Evolutionary conservation across 768 basidiomycete species (phyloP).

Genomic region (Pleurotus cornucopiae): DNA sequence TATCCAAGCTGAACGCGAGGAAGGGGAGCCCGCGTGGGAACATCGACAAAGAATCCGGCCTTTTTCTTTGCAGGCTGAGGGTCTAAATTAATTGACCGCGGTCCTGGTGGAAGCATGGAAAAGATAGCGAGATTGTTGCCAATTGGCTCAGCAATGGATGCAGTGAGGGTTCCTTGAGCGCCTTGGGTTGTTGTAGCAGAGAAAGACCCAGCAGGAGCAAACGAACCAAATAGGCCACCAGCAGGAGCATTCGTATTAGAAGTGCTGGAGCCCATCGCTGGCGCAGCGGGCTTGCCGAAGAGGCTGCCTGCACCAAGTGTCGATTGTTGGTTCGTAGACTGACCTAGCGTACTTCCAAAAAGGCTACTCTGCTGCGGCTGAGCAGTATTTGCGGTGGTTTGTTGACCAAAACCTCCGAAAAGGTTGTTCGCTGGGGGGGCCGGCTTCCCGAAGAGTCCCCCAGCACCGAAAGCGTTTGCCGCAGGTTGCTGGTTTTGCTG

Average conservation of each 20-base stretch:
- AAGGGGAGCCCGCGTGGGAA: constrained; percentile 67
- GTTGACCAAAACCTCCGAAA: constrained; percentile 44
- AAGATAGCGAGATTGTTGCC: constrained; percentile 69
- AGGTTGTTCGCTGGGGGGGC: constrained; percentile 23
- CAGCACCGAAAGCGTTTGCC: constrained; percentile 1
- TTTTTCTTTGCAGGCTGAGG: constrained; percentile 68
- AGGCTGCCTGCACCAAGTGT: constrained; percentile 42
- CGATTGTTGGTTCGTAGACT: constrained; percentile 35
- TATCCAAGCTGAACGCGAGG: constrained; percentile 65
- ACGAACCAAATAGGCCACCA: constrained; percentile 37
- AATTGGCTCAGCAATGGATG: constrained; percentile 87
- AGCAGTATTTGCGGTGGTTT: constrained; percentile 23
- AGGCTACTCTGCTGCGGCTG: constrained; percentile 29
- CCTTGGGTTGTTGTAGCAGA: constrained; percentile 40
- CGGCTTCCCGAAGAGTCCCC: constrained; percentile 32
- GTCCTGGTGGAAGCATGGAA: constrained; percentile 69
- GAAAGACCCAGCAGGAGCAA: constrained; percentile 30
- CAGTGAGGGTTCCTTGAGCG: constrained; percentile 61
- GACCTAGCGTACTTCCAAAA: constrained; percentile 52
- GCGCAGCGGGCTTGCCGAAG: constrained; percentile 49
- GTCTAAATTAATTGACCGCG: constrained; percentile 57
- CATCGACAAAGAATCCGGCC: constrained; percentile 70
- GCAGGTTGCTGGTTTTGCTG: constrained; percentile 9
- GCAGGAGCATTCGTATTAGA: constrained; percentile 20
- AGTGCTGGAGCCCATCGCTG: constrained; percentile 38